Conservation (phyloP, 208 protist species). For the Herpetomonas tarakana region DNA sequence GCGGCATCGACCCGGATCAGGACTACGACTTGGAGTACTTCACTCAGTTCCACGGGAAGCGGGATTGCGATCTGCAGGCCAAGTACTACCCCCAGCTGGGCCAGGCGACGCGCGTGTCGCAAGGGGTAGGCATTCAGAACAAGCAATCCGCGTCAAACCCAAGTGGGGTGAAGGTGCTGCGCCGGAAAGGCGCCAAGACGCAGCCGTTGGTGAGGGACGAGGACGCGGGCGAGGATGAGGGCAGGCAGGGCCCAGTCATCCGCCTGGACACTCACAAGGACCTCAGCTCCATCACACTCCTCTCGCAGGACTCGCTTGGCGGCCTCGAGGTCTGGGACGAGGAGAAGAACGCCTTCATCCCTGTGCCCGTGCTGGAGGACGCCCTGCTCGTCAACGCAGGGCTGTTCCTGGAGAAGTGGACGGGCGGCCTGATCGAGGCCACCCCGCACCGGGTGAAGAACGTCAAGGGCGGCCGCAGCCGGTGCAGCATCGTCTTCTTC, state of each 20-base stretch:
- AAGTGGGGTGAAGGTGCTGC: slow-evolving; percentile 69
- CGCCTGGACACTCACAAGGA: slow-evolving; percentile 86
- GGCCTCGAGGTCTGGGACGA: slow-evolving; percentile 85
- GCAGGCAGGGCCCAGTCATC: slow-evolving; percentile 24
- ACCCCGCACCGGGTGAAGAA: slow-evolving; percentile 83
- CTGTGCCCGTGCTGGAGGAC: slow-evolving; percentile 81
- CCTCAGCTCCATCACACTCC: slow-evolving; percentile 81
- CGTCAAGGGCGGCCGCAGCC: slow-evolving; percentile 49
- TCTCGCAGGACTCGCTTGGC: slow-evolving; percentile 80
- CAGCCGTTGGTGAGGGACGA: slow-evolving; percentile 31
- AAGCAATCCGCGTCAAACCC: slow-evolving; percentile 56
- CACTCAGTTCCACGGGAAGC: slow-evolving; percentile 63
- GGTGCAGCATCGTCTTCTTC: slow-evolving; percentile 89
- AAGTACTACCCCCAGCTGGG: slow-evolving; percentile 85
- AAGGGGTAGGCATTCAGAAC: slow-evolving; percentile 54
- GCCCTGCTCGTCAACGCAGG: slow-evolving; percentile 85
- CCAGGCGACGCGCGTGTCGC: slow-evolving; percentile 26
- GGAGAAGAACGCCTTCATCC: slow-evolving; percentile 46
- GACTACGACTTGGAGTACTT: slow-evolving; percentile 85
- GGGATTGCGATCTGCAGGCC: slow-evolving; percentile 82
- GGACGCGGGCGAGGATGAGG: slow-evolving; percentile 8
- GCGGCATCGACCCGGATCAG: slow-evolving; percentile 43
- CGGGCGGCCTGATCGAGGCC: slow-evolving; percentile 73
- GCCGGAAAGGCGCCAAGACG: slow-evolving; percentile 58
- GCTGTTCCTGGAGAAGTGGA: slow-evolving; percentile 88